These are phyloP conservation scores for Russula foetens DNA, from an alignment of 768 basidiomycete species.

Conservation along the genomic window DNA sequence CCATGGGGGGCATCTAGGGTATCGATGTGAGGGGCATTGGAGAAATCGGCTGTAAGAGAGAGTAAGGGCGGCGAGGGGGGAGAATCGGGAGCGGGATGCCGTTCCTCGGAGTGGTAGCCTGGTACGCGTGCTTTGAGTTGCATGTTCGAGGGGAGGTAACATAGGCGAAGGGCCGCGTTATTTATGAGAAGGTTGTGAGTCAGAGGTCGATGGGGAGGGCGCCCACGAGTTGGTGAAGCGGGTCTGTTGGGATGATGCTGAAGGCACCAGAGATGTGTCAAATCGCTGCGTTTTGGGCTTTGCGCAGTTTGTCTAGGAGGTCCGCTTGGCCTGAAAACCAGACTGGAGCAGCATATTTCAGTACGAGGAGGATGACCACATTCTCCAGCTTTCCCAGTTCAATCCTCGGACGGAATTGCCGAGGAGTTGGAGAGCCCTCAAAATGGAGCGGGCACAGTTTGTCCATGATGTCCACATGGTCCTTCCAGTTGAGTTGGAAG, in stretches of 20 bases:
- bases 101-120: neutral
- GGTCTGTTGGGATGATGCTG: neutral
- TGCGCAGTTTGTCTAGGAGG: neutral
- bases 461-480: neutral
- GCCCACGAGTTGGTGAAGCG: neutral
- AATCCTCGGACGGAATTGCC: neutral
- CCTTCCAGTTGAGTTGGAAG: neutral
- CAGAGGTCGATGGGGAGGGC: neutral
- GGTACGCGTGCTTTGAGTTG: neutral
- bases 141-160: neutral
- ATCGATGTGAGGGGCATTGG: neutral
- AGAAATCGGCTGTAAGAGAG: neutral
- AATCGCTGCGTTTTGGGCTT: neutral
- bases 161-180: neutral
- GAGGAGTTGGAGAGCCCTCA: neutral
- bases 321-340: neutral
- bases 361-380: neutral
- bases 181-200: neutral
- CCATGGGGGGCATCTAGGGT: neutral
- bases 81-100: neutral
- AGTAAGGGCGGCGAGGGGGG: neutral
- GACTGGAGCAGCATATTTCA: neutral
- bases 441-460: neutral
- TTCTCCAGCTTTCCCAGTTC: neutral
- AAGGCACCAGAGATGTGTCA: neutral